Evolutionary conservation across 768 basidiomycete species (phyloP).

Genomic region (Coprinopsis marcescibilis): DNA sequence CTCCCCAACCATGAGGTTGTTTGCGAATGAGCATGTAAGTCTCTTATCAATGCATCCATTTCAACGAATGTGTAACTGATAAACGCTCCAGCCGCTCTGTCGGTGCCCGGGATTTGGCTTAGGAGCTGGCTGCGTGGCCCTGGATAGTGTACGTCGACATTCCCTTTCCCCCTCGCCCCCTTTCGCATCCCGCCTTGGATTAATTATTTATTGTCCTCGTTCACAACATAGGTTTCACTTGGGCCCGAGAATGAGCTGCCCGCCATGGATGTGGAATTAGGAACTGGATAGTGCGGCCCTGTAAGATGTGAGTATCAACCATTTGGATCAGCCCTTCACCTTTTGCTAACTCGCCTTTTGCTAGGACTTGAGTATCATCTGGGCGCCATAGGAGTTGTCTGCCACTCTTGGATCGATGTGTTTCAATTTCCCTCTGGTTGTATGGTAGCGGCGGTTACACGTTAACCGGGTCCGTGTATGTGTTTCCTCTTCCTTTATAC

Average conservation of each 20-base stretch:
- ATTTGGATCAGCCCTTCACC: background rate
- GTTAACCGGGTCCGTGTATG: background rate
- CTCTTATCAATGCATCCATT: background rate
- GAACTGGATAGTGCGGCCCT: too few relatives aligned
- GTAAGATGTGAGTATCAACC: background rate
- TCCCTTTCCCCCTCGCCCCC: too few relatives aligned
- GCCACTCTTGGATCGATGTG: background rate
- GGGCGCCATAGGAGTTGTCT: background rate
- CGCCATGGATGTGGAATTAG: too few relatives aligned
- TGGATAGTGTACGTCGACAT: too few relatives aligned
- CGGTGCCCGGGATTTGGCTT: too few relatives aligned
- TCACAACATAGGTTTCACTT: too few relatives aligned
- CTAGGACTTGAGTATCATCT: background rate
- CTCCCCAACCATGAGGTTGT: conserved; percentile 8
- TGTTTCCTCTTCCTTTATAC: background rate
- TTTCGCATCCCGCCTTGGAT: too few relatives aligned
- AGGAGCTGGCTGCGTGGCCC: too few relatives aligned
- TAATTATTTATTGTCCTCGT: too few relatives aligned
- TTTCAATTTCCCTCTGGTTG: background rate
- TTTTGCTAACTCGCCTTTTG: background rate
- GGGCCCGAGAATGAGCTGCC: too few relatives aligned
- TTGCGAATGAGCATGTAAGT: background rate
- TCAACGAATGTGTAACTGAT: background rate
- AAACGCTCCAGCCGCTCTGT: too few relatives aligned
- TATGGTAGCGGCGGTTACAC: background rate